phyloP scores from a whole-genome alignment of 2,329 filamentous ascomycete species.

The Botrytis galanthina region DNA sequence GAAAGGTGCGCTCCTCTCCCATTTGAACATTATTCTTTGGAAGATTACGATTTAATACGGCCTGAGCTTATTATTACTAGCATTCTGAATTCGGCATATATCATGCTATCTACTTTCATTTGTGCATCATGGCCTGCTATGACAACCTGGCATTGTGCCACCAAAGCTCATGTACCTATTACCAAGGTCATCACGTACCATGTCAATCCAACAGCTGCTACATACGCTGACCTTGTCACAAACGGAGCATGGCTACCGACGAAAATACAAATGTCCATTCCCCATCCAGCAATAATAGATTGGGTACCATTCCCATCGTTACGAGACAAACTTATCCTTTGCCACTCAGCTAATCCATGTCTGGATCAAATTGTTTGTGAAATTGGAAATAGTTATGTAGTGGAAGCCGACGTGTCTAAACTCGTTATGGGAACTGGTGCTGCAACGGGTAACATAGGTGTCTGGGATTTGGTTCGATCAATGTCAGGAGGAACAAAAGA shows the following conservation, averaged over 20 bases:
- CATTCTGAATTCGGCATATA: conserved; percentile 1
- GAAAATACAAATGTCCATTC: conserved; percentile 7
- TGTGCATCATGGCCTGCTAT: conserved; percentile 7
- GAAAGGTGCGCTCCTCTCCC: conserved; percentile 13
- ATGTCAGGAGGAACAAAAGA: background rate
- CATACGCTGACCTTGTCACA: conserved; percentile 7
- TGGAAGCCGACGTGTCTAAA: conserved; percentile 16
- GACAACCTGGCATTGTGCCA: conserved; percentile 14
- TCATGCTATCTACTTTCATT: conserved; percentile 19
- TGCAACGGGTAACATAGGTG: conserved; percentile 7
- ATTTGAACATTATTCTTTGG: background rate
- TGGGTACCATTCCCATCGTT: conserved; percentile 14
- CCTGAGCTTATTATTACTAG: conserved; percentile 9
- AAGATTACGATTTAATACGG: background rate
- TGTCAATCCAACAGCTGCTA: conserved; percentile 14
- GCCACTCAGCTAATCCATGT: conserved; percentile 13
- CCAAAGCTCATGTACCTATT: conserved; percentile 6
- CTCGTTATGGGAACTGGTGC: conserved; percentile 1
- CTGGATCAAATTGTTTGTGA: conserved; percentile 17
- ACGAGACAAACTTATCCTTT: conserved; percentile 14
- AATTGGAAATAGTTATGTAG: conserved; percentile 14
- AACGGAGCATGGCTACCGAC: conserved; percentile 6
- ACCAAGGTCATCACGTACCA: conserved; percentile 11
- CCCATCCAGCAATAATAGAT: conserved; percentile 10
- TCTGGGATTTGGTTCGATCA: conserved; percentile 10